These are phyloP conservation scores for Stagonosporopsis chrysanthemi DNA, from an alignment of 2,329 filamentous ascomycete genomes.

Conservation along the genomic window DNA sequence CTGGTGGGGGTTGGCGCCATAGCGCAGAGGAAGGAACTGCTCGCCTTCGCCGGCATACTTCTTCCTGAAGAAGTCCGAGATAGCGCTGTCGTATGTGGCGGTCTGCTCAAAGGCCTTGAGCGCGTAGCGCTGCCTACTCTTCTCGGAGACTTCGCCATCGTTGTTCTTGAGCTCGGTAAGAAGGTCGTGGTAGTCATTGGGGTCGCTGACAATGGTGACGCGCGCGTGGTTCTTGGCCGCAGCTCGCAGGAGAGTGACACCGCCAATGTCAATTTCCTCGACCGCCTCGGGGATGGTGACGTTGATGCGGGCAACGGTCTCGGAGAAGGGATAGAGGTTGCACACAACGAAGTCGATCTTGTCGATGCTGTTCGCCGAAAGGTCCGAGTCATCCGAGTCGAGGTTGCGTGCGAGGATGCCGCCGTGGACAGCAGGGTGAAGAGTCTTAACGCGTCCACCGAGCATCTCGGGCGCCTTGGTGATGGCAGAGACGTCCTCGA, in stretches of 20 bases:
- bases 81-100: constrained; percentile 93
- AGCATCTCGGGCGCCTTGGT: constrained; percentile 96
- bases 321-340: constrained; percentile 99
- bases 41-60: constrained; percentile 87
- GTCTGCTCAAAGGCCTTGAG: constrained; percentile 99
- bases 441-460: constrained; percentile 89
- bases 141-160: constrained; percentile 82
- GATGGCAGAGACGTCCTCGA: constrained; percentile 98
- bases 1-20: constrained; percentile 97
- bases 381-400: constrained; percentile 94
- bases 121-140: constrained; percentile 86
- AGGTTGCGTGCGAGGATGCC: constrained; percentile 94
- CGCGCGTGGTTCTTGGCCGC: constrained; percentile 97
- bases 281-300: constrained; percentile 97
- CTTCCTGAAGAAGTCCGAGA: constrained; percentile 96
- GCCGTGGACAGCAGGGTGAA: constrained; percentile 85
- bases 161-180: constrained; percentile 84
- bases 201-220: constrained; percentile 95
- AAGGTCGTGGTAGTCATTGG: constrained; percentile 92
- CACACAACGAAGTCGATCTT: constrained; percentile 68
- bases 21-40: constrained; percentile 86
- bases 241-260: constrained; percentile 93
- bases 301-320: constrained; percentile 95
- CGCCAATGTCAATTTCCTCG: constrained; percentile 97
- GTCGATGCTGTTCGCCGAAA: constrained; percentile 61